Percentiles rank a stretch among this genome's conserved stretches.
phyloP scores from a whole-genome alignment of 2,329 filamentous ascomycete species.

The Pseudocercospora cruenta region DNA sequence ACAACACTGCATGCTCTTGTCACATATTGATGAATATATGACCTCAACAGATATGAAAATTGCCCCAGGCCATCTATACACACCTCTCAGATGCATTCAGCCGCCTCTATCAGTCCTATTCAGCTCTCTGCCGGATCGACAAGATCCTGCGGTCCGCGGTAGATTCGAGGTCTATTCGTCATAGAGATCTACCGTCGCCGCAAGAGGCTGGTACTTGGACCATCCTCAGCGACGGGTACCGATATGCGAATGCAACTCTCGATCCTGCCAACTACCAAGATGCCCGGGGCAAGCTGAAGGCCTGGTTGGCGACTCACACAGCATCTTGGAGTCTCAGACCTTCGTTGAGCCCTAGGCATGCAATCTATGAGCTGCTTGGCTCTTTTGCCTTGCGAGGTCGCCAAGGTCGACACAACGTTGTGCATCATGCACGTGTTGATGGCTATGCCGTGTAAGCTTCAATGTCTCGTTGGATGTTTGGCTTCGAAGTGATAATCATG shows the following conservation, averaged over 20 bases:
- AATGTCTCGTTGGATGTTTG: background rate
- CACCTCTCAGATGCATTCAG: background rate
- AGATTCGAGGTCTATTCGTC: slow-evolving; percentile 10
- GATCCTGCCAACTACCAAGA: background rate
- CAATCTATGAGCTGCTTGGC: background rate
- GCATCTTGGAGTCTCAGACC: background rate
- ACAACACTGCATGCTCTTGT: background rate
- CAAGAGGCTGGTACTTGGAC: background rate
- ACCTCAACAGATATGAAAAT: background rate
- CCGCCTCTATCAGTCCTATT: background rate
- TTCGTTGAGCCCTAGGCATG: background rate
- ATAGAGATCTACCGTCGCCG: background rate
- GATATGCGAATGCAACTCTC: too few relatives aligned
- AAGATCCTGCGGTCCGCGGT: background rate
- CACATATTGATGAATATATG: background rate
- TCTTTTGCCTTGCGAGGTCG: background rate
- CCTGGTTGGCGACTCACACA: background rate
- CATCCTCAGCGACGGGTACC: background rate
- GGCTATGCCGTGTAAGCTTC: background rate
- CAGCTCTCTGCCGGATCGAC: background rate
- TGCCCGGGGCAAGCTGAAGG: too few relatives aligned
- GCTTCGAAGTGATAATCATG: background rate
- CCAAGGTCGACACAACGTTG: background rate
- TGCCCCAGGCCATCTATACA: background rate
- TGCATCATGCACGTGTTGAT: background rate